Conservation (phyloP, 2,329 filamentous ascomycete species). For the Penicillium sp. region DNA sequence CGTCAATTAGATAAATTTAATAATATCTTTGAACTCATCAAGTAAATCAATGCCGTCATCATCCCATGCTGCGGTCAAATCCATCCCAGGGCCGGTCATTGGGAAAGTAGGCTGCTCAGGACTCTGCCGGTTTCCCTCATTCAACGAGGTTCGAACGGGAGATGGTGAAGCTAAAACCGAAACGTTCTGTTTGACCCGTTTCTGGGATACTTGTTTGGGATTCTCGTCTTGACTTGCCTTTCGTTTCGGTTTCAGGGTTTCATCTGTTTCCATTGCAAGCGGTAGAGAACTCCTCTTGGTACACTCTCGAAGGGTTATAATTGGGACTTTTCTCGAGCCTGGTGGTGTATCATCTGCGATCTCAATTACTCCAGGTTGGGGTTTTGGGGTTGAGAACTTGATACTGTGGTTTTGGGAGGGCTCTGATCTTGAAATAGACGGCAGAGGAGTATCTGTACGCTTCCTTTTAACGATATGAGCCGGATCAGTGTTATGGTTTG, state of each 20-base stretch:
- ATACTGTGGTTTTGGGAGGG: background rate
- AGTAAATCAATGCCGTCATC: constrained; percentile 40
- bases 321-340: background rate
- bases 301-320: background rate
- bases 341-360: constrained; percentile 6
- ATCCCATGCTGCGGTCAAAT: constrained; percentile 28
- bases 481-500: background rate
- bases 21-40: constrained; percentile 43
- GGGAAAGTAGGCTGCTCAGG: background rate
- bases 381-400: background rate
- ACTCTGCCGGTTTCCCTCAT: background rate
- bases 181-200: background rate
- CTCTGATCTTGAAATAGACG: background rate
- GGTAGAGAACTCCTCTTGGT: background rate
- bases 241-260: constrained; percentile 1
- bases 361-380: constrained; percentile 2
- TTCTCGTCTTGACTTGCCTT: constrained; percentile 3
- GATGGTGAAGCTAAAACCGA: background rate
- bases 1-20: constrained; percentile 30
- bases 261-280: background rate
- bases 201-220: background rate
- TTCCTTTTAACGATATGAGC: background rate
- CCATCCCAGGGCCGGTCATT: background rate
- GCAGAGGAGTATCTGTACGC: background rate
- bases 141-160: background rate